Percentiles rank a stretch among this genome's conserved stretches.
phyloP scores from a whole-genome alignment of 2,329 filamentous ascomycete genomes.

The Reticulascus tulasneorum region DNA sequence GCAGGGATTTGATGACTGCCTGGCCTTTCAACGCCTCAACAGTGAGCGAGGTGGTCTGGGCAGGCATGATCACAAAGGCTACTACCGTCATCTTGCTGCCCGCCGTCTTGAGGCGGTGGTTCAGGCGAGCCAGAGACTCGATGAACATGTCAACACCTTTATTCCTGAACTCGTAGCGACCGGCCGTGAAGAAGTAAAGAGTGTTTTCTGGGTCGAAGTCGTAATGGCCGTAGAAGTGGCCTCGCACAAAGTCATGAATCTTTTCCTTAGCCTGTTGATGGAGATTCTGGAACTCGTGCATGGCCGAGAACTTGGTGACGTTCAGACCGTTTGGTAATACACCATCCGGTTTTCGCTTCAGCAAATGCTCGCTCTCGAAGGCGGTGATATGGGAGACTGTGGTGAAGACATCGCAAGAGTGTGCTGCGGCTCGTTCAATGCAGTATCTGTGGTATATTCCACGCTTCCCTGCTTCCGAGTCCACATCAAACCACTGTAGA shows the following conservation, averaged over 20 bases:
- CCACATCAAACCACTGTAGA: slow-evolving; percentile 92
- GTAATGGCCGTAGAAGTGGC: slow-evolving; percentile 97
- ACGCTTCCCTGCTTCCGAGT: slow-evolving; percentile 93
- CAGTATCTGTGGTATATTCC: slow-evolving; percentile 99
- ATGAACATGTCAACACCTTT: slow-evolving; percentile 99
- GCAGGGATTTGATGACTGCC: slow-evolving; percentile 92
- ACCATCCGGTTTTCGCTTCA: slow-evolving; percentile 96
- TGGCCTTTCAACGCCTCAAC: slow-evolving; percentile 96
- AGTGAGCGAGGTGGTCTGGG: slow-evolving; percentile 89
- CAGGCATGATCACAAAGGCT: slow-evolving; percentile 98
- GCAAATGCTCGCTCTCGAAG: slow-evolving; percentile 93
- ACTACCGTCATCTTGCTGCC: slow-evolving; percentile 93
- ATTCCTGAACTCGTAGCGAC: slow-evolving; percentile 95
- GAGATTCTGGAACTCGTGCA: slow-evolving; percentile 98
- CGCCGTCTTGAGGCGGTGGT: slow-evolving; percentile 81
- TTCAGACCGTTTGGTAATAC: slow-evolving; percentile 96
- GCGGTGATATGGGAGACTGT: slow-evolving; percentile 98
- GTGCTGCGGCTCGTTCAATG: slow-evolving; percentile 89
- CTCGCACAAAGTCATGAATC: slow-evolving; percentile 96
- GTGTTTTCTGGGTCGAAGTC: slow-evolving; percentile 97
- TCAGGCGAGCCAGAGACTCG: slow-evolving; percentile 88
- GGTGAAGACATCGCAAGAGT: slow-evolving; percentile 93
- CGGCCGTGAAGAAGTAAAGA: slow-evolving; percentile 94
- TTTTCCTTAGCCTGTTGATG: slow-evolving; percentile 96
- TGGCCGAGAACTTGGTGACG: slow-evolving; percentile 96